phyloP scores from a whole-genome alignment of 2,329 filamentous ascomycete genomes.

The Capronia coronata region DNA sequence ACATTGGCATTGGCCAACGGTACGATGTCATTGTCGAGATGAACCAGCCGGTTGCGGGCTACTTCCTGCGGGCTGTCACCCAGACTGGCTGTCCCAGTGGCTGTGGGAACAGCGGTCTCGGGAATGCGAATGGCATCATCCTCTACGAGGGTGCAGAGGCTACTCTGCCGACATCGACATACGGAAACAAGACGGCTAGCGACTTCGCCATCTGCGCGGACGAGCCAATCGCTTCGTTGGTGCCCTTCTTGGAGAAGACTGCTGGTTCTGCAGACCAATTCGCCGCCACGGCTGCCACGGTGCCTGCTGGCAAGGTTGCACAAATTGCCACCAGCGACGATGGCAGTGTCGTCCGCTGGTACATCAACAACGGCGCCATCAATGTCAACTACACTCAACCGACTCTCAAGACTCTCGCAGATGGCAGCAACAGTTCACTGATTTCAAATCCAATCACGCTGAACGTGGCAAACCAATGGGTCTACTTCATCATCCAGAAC shows the following conservation, averaged over 20 bases:
- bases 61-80: conserved; percentile 37
- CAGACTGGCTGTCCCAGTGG: conserved; percentile 28
- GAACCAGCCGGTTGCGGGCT: conserved; percentile 35
- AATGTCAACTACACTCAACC: conserved; percentile 32
- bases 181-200: conserved; percentile 28
- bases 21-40: conserved; percentile 43
- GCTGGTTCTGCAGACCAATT: conserved; percentile 26
- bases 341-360: conserved; percentile 31
- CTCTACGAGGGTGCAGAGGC: conserved; percentile 26
- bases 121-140: conserved; percentile 29
- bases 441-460: conserved; percentile 21
- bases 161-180: conserved; percentile 28
- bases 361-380: conserved; percentile 33
- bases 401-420: conserved; percentile 26
- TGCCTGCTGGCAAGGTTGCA: conserved; percentile 23
- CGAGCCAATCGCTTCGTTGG: conserved; percentile 27
- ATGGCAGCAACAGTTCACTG: conserved; percentile 6
- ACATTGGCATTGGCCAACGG: conserved; percentile 42
- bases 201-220: conserved; percentile 29
- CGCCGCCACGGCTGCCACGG: conserved; percentile 27
- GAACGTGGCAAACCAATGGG: conserved; percentile 13
- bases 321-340: conserved; percentile 25
- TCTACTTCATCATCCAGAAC: conserved; percentile 28
- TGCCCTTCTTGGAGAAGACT: conserved; percentile 27
- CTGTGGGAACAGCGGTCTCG: conserved; percentile 20